Base-by-base conservation (phyloP, 495 filamentous ascomycete genomes). In the Aspergillus funiculosus region DNA sequence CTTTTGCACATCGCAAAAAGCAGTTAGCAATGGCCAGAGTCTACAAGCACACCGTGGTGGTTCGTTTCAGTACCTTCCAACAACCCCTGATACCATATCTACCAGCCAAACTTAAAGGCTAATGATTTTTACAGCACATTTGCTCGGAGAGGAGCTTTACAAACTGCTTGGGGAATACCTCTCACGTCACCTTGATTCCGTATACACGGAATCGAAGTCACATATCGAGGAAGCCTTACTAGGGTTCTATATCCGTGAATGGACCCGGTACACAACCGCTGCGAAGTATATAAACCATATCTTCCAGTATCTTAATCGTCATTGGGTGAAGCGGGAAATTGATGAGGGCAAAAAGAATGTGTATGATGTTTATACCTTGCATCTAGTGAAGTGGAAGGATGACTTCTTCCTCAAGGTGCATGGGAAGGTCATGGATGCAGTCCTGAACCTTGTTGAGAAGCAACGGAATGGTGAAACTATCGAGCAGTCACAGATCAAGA, bases 301-400 rank as follows among this genome's bases (percentile, higher is more conserved):
- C 2, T 99, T 99, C 76, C 76, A 83, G 29, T 99, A 99, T 61
- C 85, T 99, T 14, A 99, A 97, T 59, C 79, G 92, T 31, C 92
- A 99, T 66, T 99, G 92, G 92, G 94, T 99, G 13, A 97, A 95
- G 74, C 79, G 92, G 17, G 92, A 99, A 69, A 94, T 99, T 66
- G 92, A 99, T 52, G 92, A 99, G 62, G 94, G 94, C 18, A 99
- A 99, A 66, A 99, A 99, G 73, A 85, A 90, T 55, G 84, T 96
- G 5, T 96, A 91, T 66, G 92, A 99, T 64, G 89, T 99, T 35
- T 97, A 99, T 63, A 99, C 91, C 1, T 68, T 97, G 15, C 92
- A 97, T 59, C 73, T 99, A 25, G 94, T 95, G 27, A 86, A 87
- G 52, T 99, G 92, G 92, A 87, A 86, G 54, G 77, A 83, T 34